Percentiles rank a stretch among this genome's conserved stretches.
Evolutionary conservation across 192 early-diverging fungal species (phyloP).

Genomic region (Entomortierella lignicola): DNA sequence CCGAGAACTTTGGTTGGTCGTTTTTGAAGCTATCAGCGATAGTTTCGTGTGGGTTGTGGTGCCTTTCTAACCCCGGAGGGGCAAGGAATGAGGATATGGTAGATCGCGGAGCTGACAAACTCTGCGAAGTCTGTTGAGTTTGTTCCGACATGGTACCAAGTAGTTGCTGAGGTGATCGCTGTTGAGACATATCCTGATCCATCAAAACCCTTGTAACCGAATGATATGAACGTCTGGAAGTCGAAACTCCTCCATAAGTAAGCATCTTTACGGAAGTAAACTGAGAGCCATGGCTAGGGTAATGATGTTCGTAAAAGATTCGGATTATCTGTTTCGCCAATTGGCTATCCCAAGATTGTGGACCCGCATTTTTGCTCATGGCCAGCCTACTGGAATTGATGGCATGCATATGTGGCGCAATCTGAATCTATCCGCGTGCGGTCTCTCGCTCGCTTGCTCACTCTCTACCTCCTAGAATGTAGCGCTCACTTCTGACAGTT

Average conservation of each 20-base stretch:
- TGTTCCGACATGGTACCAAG: not conserved
- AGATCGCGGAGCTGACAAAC: not conserved
- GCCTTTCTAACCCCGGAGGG: constrained; percentile 30
- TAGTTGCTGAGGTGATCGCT: not conserved
- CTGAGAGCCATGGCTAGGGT: not conserved
- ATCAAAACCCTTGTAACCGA: not conserved
- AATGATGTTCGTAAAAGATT: constrained; percentile 15
- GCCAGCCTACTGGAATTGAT: constrained; percentile 11
- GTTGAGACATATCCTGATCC: constrained; percentile 2
- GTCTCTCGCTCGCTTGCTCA: not conserved
- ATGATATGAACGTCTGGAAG: not conserved
- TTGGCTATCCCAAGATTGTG: constrained; percentile 42
- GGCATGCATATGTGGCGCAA: constrained; percentile 10
- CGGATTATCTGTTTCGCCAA: constrained; percentile 30
- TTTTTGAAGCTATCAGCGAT: constrained; percentile 39
- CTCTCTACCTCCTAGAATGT: not conserved
- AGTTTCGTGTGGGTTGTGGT: constrained; percentile 39
- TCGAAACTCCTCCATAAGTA: not conserved
- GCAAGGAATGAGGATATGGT: constrained; percentile 31
- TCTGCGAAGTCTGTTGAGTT: not conserved
- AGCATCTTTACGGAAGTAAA: not conserved
- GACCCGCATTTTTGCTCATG: not conserved
- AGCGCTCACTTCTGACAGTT: not conserved
- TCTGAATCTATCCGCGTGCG: no score
- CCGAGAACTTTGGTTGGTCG: not conserved